Percentiles rank a stretch among this genome's conserved stretches.
These are phyloP conservation scores for Leccinum fibrillosum DNA, from an alignment of 768 basidiomycete species.

Conservation along the genomic window DNA sequence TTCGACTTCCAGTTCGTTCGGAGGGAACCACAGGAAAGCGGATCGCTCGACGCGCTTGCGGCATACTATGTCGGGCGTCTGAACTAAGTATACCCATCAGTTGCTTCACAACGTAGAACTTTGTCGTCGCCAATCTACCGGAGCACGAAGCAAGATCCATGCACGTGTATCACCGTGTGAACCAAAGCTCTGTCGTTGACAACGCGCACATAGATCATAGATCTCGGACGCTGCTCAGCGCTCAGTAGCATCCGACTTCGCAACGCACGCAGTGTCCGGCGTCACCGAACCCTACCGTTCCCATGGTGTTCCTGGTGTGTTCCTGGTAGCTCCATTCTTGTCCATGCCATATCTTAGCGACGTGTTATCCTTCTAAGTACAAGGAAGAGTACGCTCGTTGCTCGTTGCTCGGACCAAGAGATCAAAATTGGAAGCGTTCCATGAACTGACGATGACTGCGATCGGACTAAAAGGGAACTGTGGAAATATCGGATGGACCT, in stretches of 20 bases:
- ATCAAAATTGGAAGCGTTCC: conserved; percentile 29
- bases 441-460: conserved; percentile 24
- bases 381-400: conserved; percentile 33
- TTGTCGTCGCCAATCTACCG: conserved; percentile 32
- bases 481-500: conserved; percentile 23
- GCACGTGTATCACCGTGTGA: conserved; percentile 13
- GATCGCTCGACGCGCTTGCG: conserved; percentile 34
- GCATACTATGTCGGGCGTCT: conserved; percentile 25
- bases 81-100: conserved; percentile 21
- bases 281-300: conserved; percentile 33
- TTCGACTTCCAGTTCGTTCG: not conserved
- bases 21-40: conserved; percentile 25
- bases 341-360: conserved; percentile 28
- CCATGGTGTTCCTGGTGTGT: no score
- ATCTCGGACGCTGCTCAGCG: conserved; percentile 21
- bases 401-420: conserved; percentile 22
- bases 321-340: no score
- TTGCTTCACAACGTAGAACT: conserved; percentile 36
- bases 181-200: not conserved
- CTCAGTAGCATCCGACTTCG: conserved; percentile 26
- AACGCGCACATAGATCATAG: conserved; percentile 1
- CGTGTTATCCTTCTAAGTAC: conserved; percentile 36
- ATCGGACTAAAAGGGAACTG: conserved; percentile 20
- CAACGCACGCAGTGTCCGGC: conserved; percentile 19
- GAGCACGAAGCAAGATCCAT: conserved; percentile 32